A percentile compares a stretch with the other conserved stretches of the same genome.
These are phyloP conservation scores for Neospora caninum DNA, from an alignment of 169 alveolate genomes.

Conservation along the genomic window DNA sequence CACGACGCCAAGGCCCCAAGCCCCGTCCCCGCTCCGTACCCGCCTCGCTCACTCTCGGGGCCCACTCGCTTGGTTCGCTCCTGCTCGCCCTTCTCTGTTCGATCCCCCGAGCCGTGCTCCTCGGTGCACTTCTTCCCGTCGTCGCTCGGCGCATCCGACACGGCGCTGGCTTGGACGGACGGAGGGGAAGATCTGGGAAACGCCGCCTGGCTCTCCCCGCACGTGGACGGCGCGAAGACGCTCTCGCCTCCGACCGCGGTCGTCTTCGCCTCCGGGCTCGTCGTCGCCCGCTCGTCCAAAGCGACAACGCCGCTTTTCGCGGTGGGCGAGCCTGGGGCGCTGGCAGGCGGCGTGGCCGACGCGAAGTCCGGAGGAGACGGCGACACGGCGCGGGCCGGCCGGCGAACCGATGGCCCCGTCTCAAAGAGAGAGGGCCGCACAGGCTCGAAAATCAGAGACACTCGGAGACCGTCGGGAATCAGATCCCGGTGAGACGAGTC, in stretches of 20 bases:
- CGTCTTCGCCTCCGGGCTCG: background rate
- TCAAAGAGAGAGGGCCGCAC: background rate
- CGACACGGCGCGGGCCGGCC: background rate
- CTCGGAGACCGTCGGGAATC: background rate
- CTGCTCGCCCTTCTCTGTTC: background rate
- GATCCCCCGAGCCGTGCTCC: background rate
- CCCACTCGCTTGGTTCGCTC: background rate
- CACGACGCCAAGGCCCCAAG: background rate
- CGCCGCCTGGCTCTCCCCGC: too few species aligned
- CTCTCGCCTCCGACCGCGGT: background rate
- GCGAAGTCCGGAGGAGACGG: background rate
- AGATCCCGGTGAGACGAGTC: background rate
- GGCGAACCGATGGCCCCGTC: background rate
- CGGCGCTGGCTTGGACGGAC: too few species aligned
- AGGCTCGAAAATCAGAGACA: constrained; percentile 19
- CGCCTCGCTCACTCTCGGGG: background rate
- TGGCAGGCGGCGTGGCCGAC: background rate
- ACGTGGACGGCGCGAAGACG: background rate
- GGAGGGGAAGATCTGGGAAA: too few species aligned
- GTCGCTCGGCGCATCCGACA: background rate
- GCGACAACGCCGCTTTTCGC: background rate
- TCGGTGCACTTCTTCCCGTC: background rate
- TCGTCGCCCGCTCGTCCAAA: background rate
- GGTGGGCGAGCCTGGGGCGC: background rate
- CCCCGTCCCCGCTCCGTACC: background rate